Conservation (phyloP, 108 stramenopile genomes). For the Mediolabrus comicus region DNA sequence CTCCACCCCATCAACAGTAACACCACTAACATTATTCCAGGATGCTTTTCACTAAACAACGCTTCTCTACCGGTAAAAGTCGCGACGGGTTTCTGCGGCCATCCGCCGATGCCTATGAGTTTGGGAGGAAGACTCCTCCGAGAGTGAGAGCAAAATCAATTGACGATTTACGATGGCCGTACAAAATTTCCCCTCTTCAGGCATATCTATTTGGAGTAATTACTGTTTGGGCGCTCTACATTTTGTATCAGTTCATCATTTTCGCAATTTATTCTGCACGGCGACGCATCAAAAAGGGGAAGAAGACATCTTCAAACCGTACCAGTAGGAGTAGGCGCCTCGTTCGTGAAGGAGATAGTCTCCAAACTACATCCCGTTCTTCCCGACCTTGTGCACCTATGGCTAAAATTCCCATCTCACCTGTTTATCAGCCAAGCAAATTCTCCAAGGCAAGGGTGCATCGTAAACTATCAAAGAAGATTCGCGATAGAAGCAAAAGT, state of each 20-base stretch:
- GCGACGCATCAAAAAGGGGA: not conserved
- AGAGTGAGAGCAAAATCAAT: not conserved
- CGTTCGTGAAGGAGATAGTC: no score
- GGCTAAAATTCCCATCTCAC: not conserved
- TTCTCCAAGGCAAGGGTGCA: not conserved
- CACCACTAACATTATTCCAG: not conserved
- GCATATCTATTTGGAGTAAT: slow-evolving; percentile 26
- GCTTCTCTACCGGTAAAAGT: not conserved
- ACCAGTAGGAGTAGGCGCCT: no score
- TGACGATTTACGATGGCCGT: slow-evolving; percentile 19
- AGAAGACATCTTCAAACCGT: not conserved
- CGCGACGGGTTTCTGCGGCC: not conserved
- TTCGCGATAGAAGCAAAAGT: not conserved
- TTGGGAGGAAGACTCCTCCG: slow-evolving; percentile 2
- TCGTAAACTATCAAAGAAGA: not conserved
- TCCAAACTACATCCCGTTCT: not conserved
- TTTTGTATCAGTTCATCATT: not conserved
- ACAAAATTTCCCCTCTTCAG: slow-evolving; percentile 21
- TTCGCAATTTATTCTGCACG: slow-evolving; percentile 6
- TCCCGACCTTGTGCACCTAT: slow-evolving; percentile 1
- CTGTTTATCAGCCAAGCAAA: not conserved
- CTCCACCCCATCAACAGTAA: no score
- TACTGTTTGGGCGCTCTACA: not conserved
- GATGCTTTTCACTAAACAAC: not conserved
- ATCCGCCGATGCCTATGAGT: not conserved